Conservation (phyloP, 257 asterid species). For the Petunia axillaris region DNA sequence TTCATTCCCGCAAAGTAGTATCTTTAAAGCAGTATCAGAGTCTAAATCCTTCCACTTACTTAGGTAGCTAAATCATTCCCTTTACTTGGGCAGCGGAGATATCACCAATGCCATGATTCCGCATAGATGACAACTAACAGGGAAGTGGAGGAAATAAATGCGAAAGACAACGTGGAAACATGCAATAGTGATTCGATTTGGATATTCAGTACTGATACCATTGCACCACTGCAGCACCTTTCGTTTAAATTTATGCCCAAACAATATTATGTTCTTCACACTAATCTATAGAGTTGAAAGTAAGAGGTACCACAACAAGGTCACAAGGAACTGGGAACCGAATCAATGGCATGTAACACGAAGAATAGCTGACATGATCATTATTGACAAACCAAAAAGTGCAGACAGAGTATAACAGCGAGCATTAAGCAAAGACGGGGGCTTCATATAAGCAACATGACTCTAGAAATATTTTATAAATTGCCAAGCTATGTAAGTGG, state of each 20-base stretch:
- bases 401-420: not conserved
- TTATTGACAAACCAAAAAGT: conserved; percentile 9
- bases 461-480: not conserved
- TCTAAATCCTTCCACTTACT: not conserved
- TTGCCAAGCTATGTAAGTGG: conserved; percentile 16
- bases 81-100: not conserved
- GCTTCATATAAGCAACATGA: conserved; percentile 2
- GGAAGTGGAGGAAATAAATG: conserved; percentile 17
- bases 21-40: not conserved
- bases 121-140: not conserved
- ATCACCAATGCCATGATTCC: not conserved
- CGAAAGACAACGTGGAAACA: not conserved
- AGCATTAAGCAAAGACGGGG: not conserved
- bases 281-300: not conserved
- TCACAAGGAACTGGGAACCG: not conserved
- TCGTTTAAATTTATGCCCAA: not conserved
- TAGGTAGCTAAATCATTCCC: not conserved
- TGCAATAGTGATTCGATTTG: not conserved
- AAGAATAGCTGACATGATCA: not conserved
- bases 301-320: not conserved
- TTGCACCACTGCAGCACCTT: not conserved
- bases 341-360: not conserved
- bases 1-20: not conserved
- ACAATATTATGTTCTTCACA: not conserved
- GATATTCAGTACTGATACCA: conserved; percentile 6